Base-by-base conservation (phyloP, 768 basidiomycete species). In the Hypholoma sublateritium region DNA sequence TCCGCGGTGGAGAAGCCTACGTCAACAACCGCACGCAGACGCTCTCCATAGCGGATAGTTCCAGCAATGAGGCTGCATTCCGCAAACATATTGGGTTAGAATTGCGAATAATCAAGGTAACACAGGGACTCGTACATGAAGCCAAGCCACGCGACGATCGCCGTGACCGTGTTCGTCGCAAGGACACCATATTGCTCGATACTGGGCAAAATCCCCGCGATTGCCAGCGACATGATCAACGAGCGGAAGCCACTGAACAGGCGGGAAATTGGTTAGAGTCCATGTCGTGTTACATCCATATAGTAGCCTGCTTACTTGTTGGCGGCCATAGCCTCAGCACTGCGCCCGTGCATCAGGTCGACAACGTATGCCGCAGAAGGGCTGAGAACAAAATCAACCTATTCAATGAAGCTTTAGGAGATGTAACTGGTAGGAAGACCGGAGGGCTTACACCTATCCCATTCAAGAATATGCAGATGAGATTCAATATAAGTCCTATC, bases 271-370 rank as follows among this genome's bases (percentile, higher is more conserved):
- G 13, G 13, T 25, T 12, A 25, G n/a, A n/a, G n/a, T n/a, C 16
- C 21, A 21, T 9, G 11, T 4, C 16, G 16, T 13, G 14, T 16
- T 17, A 41, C 9, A 28, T 47, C 24, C 12, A 28, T 2, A 25
- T 8, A 28, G 24, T 42, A 13, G 21, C 41, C 57, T 21, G n/a
- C 81, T 34, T 49, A 85, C 87, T 69, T 70, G 50, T 68, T 69
- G 0, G 79, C 84, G 3, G 83, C 85, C 69, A 77, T 77, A 14
- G 76, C 73, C 62, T 88, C 85, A 1, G 86, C 84, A 58, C 85
- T 86, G 17, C 75, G 74, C 32, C 71, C 61, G 28, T 81, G 84
- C 65, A 87, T 59, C 19, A 87, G 64, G 59, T 88, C 87, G 4
- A 86, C 77, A 34, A 68, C 66, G 58, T 86, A 87, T 4, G 85